phyloP scores from a whole-genome alignment of 1,284 basidiomycete species.

The Flammula alnicola region DNA sequence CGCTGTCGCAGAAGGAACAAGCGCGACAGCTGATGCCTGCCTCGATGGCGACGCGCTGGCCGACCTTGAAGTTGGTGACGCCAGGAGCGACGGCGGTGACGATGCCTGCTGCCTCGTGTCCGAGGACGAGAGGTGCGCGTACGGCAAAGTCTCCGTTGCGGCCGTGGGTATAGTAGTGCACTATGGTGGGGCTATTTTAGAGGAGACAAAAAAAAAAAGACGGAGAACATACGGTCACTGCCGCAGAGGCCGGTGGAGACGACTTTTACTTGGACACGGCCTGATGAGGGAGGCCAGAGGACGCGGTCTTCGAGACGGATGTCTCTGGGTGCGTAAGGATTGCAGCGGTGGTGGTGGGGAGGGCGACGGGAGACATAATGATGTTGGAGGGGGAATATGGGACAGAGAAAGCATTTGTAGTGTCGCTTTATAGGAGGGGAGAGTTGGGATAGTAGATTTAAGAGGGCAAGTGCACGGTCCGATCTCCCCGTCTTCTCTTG shows the following conservation, averaged over 20 bases:
- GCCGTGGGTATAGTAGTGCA: constrained; percentile 89
- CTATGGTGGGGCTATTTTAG: constrained; percentile 41
- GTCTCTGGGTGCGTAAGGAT: constrained; percentile 78
- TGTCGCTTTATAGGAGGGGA: too few relatives aligned
- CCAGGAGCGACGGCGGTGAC: constrained; percentile 75
- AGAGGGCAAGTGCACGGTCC: constrained; percentile 7
- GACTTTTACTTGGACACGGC: constrained; percentile 77
- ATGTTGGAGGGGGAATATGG: background rate
- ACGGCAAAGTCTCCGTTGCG: constrained; percentile 93
- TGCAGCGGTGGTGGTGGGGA: constrained; percentile 58
- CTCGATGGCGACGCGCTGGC: constrained; percentile 94
- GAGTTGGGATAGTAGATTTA: too few relatives aligned
- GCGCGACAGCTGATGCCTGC: constrained; percentile 87
- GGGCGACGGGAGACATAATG: background rate
- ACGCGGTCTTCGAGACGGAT: constrained; percentile 72
- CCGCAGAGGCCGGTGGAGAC: constrained; percentile 91
- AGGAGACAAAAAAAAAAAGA: background rate
- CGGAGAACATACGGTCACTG: constrained; percentile 71
- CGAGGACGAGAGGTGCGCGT: constrained; percentile 83
- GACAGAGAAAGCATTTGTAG: too few relatives aligned
- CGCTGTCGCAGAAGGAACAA: constrained; percentile 68
- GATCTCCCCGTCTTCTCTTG: background rate
- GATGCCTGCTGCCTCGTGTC: constrained; percentile 90
- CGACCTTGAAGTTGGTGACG: constrained; percentile 69
- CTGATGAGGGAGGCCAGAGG: constrained; percentile 66